Conservation (phyloP, 768 basidiomycete genomes). For the Podaxis rugospora region DNA sequence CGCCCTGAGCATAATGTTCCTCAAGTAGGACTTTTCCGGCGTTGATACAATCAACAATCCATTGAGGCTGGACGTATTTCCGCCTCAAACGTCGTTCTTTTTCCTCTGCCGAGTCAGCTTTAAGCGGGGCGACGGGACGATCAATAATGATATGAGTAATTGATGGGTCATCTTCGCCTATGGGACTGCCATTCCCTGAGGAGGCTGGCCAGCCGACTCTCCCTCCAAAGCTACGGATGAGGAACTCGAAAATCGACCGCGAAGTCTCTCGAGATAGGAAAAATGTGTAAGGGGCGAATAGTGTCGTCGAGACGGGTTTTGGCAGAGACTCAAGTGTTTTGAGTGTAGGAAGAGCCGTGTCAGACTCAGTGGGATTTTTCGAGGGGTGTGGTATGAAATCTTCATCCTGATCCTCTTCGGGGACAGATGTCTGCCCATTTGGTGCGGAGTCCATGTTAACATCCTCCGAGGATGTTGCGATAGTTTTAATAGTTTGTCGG, state of each 20-base stretch:
- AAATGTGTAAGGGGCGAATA: conserved; percentile 87
- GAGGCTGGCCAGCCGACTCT: conserved; percentile 85
- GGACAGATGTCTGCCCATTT: conserved; percentile 2
- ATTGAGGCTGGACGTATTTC: conserved; percentile 94
- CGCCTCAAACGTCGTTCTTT: conserved; percentile 61
- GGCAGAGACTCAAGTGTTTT: conserved; percentile 60
- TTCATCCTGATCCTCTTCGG: conserved; percentile 38
- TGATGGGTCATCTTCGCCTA: conserved; percentile 69
- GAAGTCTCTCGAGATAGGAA: conserved; percentile 93
- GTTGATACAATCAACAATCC: conserved; percentile 97
- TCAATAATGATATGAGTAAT: conserved; percentile 98
- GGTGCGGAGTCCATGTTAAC: conserved; percentile 26
- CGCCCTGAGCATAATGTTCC: conserved; percentile 82
- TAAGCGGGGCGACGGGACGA: conserved; percentile 55
- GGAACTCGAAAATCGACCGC: conserved; percentile 88
- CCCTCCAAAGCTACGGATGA: conserved; percentile 89
- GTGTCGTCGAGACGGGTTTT: conserved; percentile 47
- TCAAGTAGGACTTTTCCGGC: conserved; percentile 78
- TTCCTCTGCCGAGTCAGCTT: conserved; percentile 51
- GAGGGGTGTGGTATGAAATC: conserved; percentile 67
- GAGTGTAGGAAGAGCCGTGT: conserved; percentile 59
- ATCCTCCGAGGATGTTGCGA: conserved; percentile 33
- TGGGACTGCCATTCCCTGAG: conserved; percentile 77
- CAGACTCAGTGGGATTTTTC: conserved; percentile 38
- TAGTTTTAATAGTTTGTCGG: conserved; percentile 57